These are phyloP conservation scores for Didymellaceae sp. DNA, from an alignment of 2,329 filamentous ascomycete genomes.

Conservation along the genomic window DNA sequence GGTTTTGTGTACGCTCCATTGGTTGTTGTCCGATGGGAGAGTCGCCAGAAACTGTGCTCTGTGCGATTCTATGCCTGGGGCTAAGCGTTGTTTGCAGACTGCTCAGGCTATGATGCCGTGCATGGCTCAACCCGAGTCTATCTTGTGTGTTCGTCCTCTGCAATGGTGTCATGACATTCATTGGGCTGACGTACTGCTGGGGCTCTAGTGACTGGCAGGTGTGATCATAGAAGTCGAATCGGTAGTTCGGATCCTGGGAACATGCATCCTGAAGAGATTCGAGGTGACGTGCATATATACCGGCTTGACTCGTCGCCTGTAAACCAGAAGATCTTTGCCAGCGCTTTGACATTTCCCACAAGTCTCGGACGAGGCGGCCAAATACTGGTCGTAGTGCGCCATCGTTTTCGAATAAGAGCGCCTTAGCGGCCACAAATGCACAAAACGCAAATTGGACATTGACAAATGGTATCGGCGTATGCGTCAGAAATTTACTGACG, in stretches of 20 bases:
- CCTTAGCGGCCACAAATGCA: constrained; percentile 42
- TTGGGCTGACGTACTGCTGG: constrained; percentile 26
- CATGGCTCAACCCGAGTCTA: not conserved
- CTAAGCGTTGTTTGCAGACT: constrained; percentile 24
- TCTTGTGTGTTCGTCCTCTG: constrained; percentile 14
- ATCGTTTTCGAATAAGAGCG: constrained; percentile 34
- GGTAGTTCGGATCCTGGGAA: constrained; percentile 26
- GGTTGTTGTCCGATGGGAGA: constrained; percentile 16
- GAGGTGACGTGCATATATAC: constrained; percentile 35
- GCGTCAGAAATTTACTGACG: constrained; percentile 40
- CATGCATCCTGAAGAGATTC: constrained; percentile 31
- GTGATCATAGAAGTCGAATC: constrained; percentile 44
- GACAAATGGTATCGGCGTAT: constrained; percentile 41
- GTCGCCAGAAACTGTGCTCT: not conserved
- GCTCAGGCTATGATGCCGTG: constrained; percentile 24
- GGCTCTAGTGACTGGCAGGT: constrained; percentile 29
- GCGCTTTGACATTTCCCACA: constrained; percentile 39
- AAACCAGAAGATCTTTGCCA: constrained; percentile 21
- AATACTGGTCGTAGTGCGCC: constrained; percentile 34
- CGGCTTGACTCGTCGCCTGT: constrained; percentile 30
- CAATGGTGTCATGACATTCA: constrained; percentile 25
- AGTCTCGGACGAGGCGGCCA: constrained; percentile 27
- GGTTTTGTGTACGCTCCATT: not conserved
- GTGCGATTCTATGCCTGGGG: constrained; percentile 18
- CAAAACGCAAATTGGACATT: constrained; percentile 46